phyloP scores from a whole-genome alignment of 768 basidiomycete species.

The Boletus insuetus region DNA sequence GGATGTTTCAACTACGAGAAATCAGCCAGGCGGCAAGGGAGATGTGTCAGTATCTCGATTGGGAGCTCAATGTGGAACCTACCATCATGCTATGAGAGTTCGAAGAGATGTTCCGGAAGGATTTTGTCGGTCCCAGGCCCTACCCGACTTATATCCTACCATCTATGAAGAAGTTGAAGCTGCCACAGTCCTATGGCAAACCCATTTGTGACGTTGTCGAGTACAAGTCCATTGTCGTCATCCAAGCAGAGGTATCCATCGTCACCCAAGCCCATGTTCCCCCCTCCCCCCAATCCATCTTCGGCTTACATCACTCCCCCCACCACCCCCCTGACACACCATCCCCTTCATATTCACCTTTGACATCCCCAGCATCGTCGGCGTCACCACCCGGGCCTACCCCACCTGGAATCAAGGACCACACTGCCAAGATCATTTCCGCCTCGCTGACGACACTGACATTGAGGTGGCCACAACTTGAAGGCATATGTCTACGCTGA shows the following conservation, averaged over 20 bases:
- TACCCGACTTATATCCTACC: slow-evolving; percentile 65
- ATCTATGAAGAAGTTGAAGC: slow-evolving; percentile 59
- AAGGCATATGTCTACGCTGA: too few relatives aligned
- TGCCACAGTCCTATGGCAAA: slow-evolving; percentile 30
- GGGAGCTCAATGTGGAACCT: slow-evolving; percentile 78
- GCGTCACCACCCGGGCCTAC: too few relatives aligned
- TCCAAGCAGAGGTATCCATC: slow-evolving; percentile 33
- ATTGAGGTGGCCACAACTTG: too few relatives aligned
- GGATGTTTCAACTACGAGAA: slow-evolving; percentile 74
- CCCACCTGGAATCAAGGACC: slow-evolving; percentile 50
- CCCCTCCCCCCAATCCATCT: slow-evolving; percentile 11
- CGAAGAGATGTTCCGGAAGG: slow-evolving; percentile 54
- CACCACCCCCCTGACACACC: slow-evolving; percentile 46
- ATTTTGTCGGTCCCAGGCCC: slow-evolving; percentile 53
- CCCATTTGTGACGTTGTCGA: slow-evolving; percentile 32
- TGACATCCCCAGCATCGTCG: slow-evolving; percentile 59
- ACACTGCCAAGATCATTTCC: slow-evolving; percentile 45
- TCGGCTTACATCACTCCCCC: slow-evolving; percentile 25
- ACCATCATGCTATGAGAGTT: slow-evolving; percentile 58
- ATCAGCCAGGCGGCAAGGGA: slow-evolving; percentile 83
- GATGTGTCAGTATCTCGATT: slow-evolving; percentile 87
- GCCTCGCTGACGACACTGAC: too few relatives aligned
- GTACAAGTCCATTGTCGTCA: too few relatives aligned
- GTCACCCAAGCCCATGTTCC: slow-evolving; percentile 26
- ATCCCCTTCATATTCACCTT: slow-evolving; percentile 46